A percentile compares a stretch with the other conserved stretches of the same genome.
phyloP scores from a whole-genome alignment of 1,139 yeast genomes.

The Arxiozyma telluris region DNA sequence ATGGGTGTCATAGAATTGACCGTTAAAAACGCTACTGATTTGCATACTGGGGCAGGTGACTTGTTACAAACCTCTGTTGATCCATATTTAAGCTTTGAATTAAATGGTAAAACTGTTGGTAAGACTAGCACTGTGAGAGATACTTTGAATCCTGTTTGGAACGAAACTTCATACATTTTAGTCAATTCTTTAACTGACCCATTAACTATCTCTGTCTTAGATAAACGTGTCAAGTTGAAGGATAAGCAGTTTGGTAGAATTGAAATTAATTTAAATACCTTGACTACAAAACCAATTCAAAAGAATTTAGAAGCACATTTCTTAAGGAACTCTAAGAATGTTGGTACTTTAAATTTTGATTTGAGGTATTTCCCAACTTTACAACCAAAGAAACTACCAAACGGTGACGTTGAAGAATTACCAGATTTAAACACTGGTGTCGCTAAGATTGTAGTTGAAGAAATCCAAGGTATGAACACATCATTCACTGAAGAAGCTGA shows the following conservation, averaged over 20 bases:
- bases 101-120: conserved; percentile 49
- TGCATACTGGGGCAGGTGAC: conserved; percentile 51
- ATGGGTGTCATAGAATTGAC: conserved; percentile 75
- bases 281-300: conserved; percentile 48
- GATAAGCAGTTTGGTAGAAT: conserved; percentile 75
- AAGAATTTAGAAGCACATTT: conserved; percentile 48
- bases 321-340: conserved; percentile 69
- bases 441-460: conserved; percentile 40
- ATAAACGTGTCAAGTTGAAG: conserved; percentile 68
- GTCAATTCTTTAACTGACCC: conserved; percentile 76
- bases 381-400: conserved; percentile 66
- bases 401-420: conserved; percentile 79
- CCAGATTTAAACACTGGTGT: conserved; percentile 94
- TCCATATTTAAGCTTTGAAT: conserved; percentile 74
- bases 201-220: conserved; percentile 57
- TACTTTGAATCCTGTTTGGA: conserved; percentile 70
- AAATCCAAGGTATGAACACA: conserved; percentile 18
- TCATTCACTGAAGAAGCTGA: not conserved
- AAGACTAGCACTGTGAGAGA: conserved; percentile 58
- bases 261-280: conserved; percentile 62
- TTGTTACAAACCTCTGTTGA: conserved; percentile 73
- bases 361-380: conserved; percentile 71
- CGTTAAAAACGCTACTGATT: conserved; percentile 54
- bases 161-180: conserved; percentile 64
- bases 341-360: conserved; percentile 66